These are phyloP conservation scores for Colletotrichum echinochloae DNA, from an alignment of 2,329 filamentous ascomycete species.

Conservation along the genomic window DNA sequence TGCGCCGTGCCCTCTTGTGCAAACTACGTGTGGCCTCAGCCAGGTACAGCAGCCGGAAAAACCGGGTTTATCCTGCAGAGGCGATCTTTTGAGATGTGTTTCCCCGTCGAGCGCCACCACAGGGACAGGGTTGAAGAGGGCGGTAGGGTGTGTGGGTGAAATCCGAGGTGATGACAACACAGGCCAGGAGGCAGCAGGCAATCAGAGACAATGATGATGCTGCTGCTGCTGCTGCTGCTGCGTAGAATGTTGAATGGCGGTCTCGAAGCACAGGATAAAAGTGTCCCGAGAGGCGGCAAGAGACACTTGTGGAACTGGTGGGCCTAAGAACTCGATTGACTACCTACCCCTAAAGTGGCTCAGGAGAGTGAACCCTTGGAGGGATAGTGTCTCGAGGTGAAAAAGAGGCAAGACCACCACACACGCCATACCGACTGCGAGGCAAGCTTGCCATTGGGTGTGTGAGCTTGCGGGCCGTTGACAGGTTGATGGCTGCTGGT, in stretches of 20 bases:
- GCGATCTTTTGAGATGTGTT: neutral
- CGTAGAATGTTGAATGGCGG: neutral
- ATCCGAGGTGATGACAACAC: neutral
- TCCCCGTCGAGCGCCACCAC: neutral
- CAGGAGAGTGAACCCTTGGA: conserved; percentile 27
- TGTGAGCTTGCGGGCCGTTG: conserved; percentile 3
- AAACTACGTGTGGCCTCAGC: neutral
- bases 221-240: neutral
- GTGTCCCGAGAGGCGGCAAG: neutral
- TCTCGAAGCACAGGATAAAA: neutral
- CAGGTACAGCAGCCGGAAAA: conserved; percentile 1
- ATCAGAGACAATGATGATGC: conserved; percentile 6
- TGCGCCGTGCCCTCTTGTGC: too few species aligned
- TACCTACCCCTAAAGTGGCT: too few species aligned
- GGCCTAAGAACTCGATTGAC: conserved; percentile 2
- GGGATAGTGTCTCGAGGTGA: neutral
- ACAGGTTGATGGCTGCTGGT: conserved; percentile 12
- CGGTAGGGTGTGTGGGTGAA: neutral
- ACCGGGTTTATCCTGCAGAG: neutral
- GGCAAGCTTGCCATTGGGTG: neutral
- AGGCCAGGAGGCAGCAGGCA: neutral
- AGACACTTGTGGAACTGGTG: neutral
- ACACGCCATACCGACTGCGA: neutral
- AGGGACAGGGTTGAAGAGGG: neutral
- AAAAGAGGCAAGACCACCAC: conserved; percentile 7